Conservation (phyloP, 2,329 filamentous ascomycete species). For the Exophiala sideris region DNA sequence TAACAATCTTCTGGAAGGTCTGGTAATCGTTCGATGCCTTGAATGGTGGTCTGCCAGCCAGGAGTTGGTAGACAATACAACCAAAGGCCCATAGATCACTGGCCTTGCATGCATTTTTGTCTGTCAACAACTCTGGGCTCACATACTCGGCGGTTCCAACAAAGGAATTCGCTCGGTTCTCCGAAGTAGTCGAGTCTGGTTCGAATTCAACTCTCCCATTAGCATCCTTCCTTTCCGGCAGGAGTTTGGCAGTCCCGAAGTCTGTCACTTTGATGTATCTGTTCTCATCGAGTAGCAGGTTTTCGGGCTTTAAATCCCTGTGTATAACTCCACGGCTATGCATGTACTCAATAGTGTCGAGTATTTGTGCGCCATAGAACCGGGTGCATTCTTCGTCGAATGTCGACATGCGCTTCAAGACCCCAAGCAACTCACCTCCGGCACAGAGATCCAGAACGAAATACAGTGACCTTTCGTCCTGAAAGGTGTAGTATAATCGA, state of each 20-base stretch:
- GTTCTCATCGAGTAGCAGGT: conserved; percentile 88
- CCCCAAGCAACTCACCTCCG: conserved; percentile 85
- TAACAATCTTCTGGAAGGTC: conserved; percentile 97
- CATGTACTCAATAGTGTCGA: conserved; percentile 98
- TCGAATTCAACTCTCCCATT: conserved; percentile 42
- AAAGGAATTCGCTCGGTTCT: conserved; percentile 81
- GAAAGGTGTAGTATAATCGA: conserved; percentile 96
- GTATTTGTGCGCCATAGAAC: conserved; percentile 93
- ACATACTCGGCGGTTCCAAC: conserved; percentile 98
- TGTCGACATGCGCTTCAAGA: conserved; percentile 88
- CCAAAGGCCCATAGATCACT: conserved; percentile 98
- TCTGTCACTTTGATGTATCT: conserved; percentile 99
- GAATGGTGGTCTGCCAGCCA: conserved; percentile 95
- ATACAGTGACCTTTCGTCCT: conserved; percentile 92
- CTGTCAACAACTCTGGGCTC: conserved; percentile 91
- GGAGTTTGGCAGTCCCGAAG: conserved; percentile 94
- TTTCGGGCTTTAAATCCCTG: conserved; percentile 93
- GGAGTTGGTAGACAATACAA: conserved; percentile 93
- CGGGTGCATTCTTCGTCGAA: conserved; percentile 93
- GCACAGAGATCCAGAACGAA: conserved; percentile 93
- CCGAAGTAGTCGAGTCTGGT: conserved; percentile 41
- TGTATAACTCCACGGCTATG: conserved; percentile 94
- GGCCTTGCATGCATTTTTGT: conserved; percentile 95
- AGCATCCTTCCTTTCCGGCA: conserved; percentile 53
- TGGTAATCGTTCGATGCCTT: conserved; percentile 94